A percentile compares a stretch with the other conserved stretches of the same genome.
phyloP scores from a whole-genome alignment of 495 filamentous ascomycete species.

The Aspergillus sclerotioniger region DNA sequence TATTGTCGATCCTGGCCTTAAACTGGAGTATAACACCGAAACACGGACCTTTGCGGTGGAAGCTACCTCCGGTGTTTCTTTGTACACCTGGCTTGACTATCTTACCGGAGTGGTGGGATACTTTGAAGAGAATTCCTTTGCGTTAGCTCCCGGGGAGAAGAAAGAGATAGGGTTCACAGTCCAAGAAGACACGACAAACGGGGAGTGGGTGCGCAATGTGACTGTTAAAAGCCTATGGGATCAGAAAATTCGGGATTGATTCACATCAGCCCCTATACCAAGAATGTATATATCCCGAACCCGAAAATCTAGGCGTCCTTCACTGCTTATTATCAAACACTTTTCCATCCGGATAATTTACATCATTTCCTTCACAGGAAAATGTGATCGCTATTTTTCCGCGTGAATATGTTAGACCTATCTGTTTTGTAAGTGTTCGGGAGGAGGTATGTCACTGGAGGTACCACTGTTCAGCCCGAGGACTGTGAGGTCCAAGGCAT shows the following conservation, averaged over 20 bases:
- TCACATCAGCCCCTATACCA: too few species aligned
- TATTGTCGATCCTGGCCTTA: slow-evolving; percentile 55
- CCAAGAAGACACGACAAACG: slow-evolving; percentile 45
- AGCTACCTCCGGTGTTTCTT: slow-evolving; percentile 56
- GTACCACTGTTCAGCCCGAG: too few species aligned
- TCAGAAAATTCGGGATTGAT: slow-evolving; percentile 37
- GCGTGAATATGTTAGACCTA: too few species aligned
- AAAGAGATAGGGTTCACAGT: slow-evolving; percentile 49
- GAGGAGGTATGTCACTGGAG: too few species aligned
- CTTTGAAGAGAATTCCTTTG: slow-evolving; percentile 62
- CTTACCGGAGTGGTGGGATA: slow-evolving; percentile 55
- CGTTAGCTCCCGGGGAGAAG: slow-evolving; percentile 52
- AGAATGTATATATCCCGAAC: too few species aligned
- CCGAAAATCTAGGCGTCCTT: too few species aligned
- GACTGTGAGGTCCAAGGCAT: too few species aligned
- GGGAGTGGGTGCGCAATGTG: slow-evolving; percentile 53
- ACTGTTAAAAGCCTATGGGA: slow-evolving; percentile 65
- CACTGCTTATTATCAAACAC: too few species aligned
- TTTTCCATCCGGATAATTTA: too few species aligned
- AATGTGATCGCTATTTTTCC: too few species aligned
- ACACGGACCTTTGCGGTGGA: slow-evolving; percentile 52
- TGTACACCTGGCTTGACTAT: slow-evolving; percentile 68
- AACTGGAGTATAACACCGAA: slow-evolving; percentile 37
- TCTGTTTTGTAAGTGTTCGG: too few species aligned
- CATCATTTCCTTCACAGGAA: too few species aligned